These are phyloP conservation scores for Tuber borchii DNA, from an alignment of 495 filamentous ascomycete genomes.

Conservation along the genomic window DNA sequence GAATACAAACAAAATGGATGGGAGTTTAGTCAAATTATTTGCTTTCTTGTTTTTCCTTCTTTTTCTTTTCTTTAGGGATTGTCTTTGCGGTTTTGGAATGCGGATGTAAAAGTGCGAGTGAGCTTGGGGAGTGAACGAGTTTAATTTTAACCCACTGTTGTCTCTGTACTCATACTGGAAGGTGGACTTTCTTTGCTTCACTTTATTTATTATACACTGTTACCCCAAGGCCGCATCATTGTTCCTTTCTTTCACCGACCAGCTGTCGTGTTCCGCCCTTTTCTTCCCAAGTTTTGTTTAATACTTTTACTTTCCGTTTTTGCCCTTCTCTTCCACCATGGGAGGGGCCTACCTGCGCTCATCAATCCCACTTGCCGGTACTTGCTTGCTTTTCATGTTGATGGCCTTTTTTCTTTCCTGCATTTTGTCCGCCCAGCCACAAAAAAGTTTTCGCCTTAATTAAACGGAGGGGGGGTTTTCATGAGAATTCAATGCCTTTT, in stretches of 20 bases:
- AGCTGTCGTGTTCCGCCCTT: background rate
- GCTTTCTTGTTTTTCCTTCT: slow-evolving; percentile 21
- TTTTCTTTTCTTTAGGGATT: slow-evolving; percentile 29
- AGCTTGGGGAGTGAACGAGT: slow-evolving; percentile 27
- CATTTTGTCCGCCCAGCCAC: background rate
- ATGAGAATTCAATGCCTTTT: slow-evolving; percentile 6
- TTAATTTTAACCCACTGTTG: slow-evolving; percentile 35
- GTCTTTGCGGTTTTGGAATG: slow-evolving; percentile 36
- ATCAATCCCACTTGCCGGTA: background rate
- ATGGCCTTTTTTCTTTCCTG: slow-evolving; percentile 14
- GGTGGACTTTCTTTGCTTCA: slow-evolving; percentile 7
- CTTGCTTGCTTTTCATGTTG: background rate
- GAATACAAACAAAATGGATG: background rate
- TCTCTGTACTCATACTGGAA: slow-evolving; percentile 14
- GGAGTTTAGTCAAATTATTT: slow-evolving; percentile 13
- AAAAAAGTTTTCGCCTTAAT: slow-evolving; percentile 4
- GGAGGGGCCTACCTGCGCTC: background rate
- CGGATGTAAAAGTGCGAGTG: slow-evolving; percentile 34
- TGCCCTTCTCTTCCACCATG: background rate
- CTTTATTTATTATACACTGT: slow-evolving; percentile 16
- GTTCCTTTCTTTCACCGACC: background rate
- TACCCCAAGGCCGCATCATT: background rate
- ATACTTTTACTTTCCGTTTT: background rate
- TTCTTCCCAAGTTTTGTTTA: background rate
- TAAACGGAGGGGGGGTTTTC: background rate